Percentiles rank a stretch among this genome's conserved stretches.
Conservation (phyloP, 495 filamentous ascomycete species). For the Neurospora sp. region DNA sequence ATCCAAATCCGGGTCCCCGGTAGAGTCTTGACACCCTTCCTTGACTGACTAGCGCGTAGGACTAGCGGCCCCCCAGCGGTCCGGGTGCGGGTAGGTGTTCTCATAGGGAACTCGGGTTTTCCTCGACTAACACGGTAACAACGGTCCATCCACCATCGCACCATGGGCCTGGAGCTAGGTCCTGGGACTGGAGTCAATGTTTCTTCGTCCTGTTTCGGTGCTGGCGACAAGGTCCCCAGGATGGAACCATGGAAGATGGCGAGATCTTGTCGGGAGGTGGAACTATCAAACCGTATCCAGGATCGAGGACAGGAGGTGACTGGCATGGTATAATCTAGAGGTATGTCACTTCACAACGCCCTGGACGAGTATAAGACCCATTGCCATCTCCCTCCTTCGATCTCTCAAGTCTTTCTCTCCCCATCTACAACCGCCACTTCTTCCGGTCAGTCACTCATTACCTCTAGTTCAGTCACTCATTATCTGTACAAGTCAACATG, state of each 20-base stretch:
- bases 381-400: not conserved
- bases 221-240: not conserved
- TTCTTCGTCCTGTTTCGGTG: not conserved
- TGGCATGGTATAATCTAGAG: not conserved
- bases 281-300: not conserved
- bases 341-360: not conserved
- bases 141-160: not conserved
- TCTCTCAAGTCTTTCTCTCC: not conserved
- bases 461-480: not conserved
- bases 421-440: not conserved
- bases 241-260: not conserved
- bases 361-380: not conserved
- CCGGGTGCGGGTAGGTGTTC: not conserved
- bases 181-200: not conserved
- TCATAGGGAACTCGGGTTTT: not conserved
- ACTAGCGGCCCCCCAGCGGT: not conserved
- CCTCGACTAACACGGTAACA: not conserved
- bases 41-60: not conserved
- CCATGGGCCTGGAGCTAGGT: not conserved
- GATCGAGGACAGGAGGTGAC: not conserved
- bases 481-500: constrained; percentile 10
- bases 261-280: not conserved
- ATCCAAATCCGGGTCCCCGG: not conserved
- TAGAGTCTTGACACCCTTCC: not conserved
- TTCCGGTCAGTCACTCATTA: not conserved